Percentiles rank a stretch among this genome's conserved stretches.
These are phyloP conservation scores for Aspergillus sp. DNA, from an alignment of 2,329 filamentous ascomycete species.

Conservation along the genomic window DNA sequence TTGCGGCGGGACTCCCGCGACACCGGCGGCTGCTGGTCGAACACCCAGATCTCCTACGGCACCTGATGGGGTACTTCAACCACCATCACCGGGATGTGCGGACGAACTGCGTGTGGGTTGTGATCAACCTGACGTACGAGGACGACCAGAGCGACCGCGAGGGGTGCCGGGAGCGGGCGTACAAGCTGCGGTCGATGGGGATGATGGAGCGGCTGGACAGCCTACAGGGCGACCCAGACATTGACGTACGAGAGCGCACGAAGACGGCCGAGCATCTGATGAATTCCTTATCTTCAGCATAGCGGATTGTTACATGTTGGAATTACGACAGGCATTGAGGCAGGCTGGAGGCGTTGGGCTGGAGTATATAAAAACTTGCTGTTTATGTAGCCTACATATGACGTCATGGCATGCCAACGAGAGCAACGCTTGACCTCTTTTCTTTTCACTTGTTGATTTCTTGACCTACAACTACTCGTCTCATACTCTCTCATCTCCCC, in stretches of 20 bases:
- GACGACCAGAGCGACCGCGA: slow-evolving; percentile 62
- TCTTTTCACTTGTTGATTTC: background rate
- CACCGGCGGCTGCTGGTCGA: slow-evolving; percentile 70
- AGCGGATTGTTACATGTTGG: too few species aligned
- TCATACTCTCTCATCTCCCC: too few species aligned
- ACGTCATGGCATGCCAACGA: too few species aligned
- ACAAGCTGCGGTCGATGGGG: slow-evolving; percentile 61
- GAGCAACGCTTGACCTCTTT: too few species aligned
- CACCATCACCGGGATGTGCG: slow-evolving; percentile 67
- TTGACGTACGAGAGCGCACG: slow-evolving; percentile 75
- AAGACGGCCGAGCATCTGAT: slow-evolving; percentile 71
- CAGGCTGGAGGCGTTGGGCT: too few species aligned
- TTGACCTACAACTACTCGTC: background rate
- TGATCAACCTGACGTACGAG: slow-evolving; percentile 76
- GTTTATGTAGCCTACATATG: too few species aligned
- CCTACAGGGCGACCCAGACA: slow-evolving; percentile 59
- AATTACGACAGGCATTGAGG: too few species aligned
- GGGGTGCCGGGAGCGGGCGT: slow-evolving; percentile 57
- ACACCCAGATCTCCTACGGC: slow-evolving; percentile 65
- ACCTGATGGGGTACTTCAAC: slow-evolving; percentile 62
- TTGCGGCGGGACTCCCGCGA: slow-evolving; percentile 69
- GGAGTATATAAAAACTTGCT: too few species aligned
- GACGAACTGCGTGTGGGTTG: slow-evolving; percentile 68
- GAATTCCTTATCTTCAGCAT: slow-evolving; percentile 24
- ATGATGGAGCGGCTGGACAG: slow-evolving; percentile 57